These are phyloP conservation scores for Yarrowia phangngaensis DNA, from an alignment of 805 yeast genomes.

Conservation along the genomic window DNA sequence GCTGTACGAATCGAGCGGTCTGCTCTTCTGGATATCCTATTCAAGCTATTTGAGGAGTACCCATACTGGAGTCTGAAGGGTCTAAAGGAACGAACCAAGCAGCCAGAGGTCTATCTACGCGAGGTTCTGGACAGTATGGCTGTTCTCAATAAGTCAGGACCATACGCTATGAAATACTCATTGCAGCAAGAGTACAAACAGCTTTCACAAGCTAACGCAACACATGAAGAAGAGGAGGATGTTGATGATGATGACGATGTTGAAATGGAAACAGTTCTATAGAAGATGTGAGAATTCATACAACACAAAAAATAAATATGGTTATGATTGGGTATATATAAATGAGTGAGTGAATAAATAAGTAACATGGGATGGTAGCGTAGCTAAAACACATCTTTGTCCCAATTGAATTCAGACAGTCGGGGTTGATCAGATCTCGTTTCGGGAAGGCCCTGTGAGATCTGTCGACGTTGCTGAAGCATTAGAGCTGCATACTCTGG, in stretches of 20 bases:
- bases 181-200: constrained; percentile 85
- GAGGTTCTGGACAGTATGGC: constrained; percentile 91
- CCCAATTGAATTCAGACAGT: constrained; percentile 35
- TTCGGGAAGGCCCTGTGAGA: constrained; percentile 2
- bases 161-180: constrained; percentile 88
- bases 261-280: constrained; percentile 26
- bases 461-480: constrained; percentile 23
- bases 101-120: constrained; percentile 85
- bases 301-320: constrained; percentile 1
- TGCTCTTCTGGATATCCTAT: constrained; percentile 81
- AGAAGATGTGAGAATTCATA: not conserved
- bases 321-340: too few species aligned
- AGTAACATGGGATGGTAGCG: not conserved
- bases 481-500: constrained; percentile 26
- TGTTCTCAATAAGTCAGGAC: constrained; percentile 84
- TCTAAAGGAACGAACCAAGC: constrained; percentile 85
- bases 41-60: constrained; percentile 86
- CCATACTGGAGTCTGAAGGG: constrained; percentile 97
- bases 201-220: constrained; percentile 31
- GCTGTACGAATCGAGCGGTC: constrained; percentile 93
- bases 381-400: constrained; percentile 33
- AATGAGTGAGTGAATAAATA: constrained; percentile 24
- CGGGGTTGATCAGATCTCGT: constrained; percentile 22
- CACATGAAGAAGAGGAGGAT: constrained; percentile 28
- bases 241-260: constrained; percentile 27